Conservation (phyloP, 345 rosid genomes). For the thale cress (Arabidopsis thaliana) region DNA sequence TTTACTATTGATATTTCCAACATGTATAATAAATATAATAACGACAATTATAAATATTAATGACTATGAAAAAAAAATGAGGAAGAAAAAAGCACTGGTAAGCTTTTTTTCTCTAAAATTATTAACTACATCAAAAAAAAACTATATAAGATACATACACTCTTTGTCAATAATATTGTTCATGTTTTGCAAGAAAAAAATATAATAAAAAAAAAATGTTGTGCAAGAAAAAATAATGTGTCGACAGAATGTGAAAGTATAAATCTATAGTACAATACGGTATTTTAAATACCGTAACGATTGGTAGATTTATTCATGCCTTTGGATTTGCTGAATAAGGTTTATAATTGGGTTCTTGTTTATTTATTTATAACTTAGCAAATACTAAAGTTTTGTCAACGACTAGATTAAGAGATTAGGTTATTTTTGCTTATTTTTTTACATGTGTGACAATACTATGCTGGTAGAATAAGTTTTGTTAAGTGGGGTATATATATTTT, state of each 20-base stretch:
- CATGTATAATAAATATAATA: constrained; percentile 29
- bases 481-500: not conserved
- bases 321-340: constrained; percentile 4
- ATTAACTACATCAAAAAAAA: not conserved
- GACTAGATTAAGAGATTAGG: constrained; percentile 10
- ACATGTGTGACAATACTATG: constrained; percentile 9
- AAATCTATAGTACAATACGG: too few relatives aligned
- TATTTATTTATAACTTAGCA: not conserved
- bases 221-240: not conserved
- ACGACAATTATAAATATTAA: constrained; percentile 28
- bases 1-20: constrained; percentile 42
- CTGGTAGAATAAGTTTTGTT: constrained; percentile 9
- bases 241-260: not conserved
- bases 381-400: constrained; percentile 30
- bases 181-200: not conserved
- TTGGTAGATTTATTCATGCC: not conserved
- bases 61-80: constrained; percentile 14
- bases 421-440: constrained; percentile 3
- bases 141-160: not conserved
- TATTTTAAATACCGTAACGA: not conserved
- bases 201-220: too few relatives aligned
- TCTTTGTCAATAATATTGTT: not conserved
- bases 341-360: not conserved
- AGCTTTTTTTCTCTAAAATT: not conserved
- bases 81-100: not conserved